Base-by-base conservation (phyloP, 2,329 filamentous ascomycete genomes). In the Exophiala sp. region DNA sequence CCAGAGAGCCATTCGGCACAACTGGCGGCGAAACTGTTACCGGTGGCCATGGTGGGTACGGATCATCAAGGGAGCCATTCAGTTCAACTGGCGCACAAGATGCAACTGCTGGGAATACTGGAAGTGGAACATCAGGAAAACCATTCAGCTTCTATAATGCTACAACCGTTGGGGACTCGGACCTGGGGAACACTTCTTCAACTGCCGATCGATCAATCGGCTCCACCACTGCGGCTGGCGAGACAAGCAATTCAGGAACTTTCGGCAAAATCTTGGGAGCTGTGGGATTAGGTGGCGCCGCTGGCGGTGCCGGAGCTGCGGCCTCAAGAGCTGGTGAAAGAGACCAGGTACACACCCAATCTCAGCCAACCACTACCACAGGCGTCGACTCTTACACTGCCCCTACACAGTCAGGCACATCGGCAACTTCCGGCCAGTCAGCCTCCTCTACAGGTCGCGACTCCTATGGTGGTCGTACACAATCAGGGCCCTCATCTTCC, bases 261-360 rank as follows among this genome's bases (percentile, higher is more conserved):
- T 33, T 62, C 10, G 56, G 52, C 11, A 59, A 54, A 40, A 58
- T 60, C 7, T 40, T 63, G 5, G 62, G 53, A 29, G 62, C 62
- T n/a, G 56, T 62, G 4, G 62, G 62, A 18, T 53, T 63, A 14
- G 58, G 58, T 21, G 53, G 50, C 14, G 54, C 49, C 18, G 60
- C 56, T 40, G 52, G 43, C 20, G 52, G 48, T 21, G 52, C 50
- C 20, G 45, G 33, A 21, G 43, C 33, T 29, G 55, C 51, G 29
- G 40, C 55, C 3, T 41, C 52, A 10, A 34, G 41, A 10, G 29
- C 53, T 24, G 33, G 41, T 9, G 36, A 57, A 5, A 39, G 36
- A 20, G 39, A 57, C 5, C 44, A 50, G 34, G 10, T 36, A 24
- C 57, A 55, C 33, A 51, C 44, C 39, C 41, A 52, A 45, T 35